These are phyloP conservation scores for Diplogelasinospora grovesii DNA, from an alignment of 495 filamentous ascomycete species.

Conservation along the genomic window DNA sequence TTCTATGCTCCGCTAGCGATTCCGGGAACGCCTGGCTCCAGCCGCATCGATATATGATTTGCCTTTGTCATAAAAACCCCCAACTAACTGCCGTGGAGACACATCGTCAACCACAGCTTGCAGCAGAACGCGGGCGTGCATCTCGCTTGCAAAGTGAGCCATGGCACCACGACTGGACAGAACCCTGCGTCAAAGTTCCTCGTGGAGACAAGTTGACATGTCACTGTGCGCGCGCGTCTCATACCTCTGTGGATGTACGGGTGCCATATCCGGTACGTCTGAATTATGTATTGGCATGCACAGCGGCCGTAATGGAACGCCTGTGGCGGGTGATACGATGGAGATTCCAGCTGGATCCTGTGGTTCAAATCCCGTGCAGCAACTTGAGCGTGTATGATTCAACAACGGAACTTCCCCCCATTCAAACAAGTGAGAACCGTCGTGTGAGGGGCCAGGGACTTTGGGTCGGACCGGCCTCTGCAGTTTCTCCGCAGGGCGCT, in stretches of 20 bases:
- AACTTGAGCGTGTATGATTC: too few species aligned
- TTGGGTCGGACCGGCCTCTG: background rate
- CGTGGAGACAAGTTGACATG: conserved; percentile 9
- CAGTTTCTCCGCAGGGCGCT: conserved; percentile 1
- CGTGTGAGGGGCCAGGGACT: background rate
- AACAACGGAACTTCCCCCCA: too few species aligned
- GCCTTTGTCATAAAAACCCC: conserved; percentile 22
- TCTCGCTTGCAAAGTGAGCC: conserved; percentile 14
- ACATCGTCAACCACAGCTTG: background rate
- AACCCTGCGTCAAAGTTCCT: conserved; percentile 14
- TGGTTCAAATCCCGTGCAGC: too few species aligned
- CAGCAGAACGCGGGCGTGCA: conserved; percentile 19
- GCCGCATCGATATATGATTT: conserved; percentile 3
- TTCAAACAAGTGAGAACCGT: background rate
- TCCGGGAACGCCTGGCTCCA: background rate
- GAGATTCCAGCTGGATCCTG: too few species aligned
- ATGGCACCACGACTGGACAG: conserved; percentile 14
- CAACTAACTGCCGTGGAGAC: conserved; percentile 18
- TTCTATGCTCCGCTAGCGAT: background rate
- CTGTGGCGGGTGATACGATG: too few species aligned
- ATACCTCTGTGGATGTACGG: conserved; percentile 12
- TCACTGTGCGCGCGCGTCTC: conserved; percentile 12
- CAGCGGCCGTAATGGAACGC: too few species aligned
- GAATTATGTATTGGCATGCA: conserved; percentile 11
- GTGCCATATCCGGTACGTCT: conserved; percentile 21